phyloP scores from a whole-genome alignment of 2,329 filamentous ascomycete genomes.

The Botryotinia convoluta region DNA sequence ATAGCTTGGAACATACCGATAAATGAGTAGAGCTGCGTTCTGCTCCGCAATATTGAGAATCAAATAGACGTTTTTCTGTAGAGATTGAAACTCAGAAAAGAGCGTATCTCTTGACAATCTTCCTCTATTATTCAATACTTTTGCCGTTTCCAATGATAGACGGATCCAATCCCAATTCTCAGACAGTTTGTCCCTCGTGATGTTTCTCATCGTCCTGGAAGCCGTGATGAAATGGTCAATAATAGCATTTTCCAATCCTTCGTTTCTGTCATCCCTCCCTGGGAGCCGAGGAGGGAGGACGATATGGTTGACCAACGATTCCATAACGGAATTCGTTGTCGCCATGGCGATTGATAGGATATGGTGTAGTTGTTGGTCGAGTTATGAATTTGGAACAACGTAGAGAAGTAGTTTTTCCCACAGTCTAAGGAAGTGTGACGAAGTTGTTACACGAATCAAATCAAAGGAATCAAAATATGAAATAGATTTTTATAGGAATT shows the following conservation, averaged over 20 bases:
- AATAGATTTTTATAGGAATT: neutral
- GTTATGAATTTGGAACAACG: neutral
- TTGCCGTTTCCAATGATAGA: conserved; percentile 21
- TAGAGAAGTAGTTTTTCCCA: neutral
- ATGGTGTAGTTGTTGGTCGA: neutral
- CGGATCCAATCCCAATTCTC: conserved; percentile 19
- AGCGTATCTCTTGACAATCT: conserved; percentile 32
- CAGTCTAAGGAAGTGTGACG: neutral
- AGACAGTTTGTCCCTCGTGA: neutral
- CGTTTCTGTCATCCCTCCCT: conserved; percentile 24
- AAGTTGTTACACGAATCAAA: neutral
- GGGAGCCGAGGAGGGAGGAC: conserved; percentile 28
- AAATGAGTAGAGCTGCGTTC: conserved; percentile 48
- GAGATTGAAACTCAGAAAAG: conserved; percentile 32
- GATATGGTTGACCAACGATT: conserved; percentile 29
- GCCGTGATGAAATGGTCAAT: conserved; percentile 22
- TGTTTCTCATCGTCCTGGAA: neutral
- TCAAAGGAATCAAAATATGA: neutral
- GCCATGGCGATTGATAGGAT: conserved; percentile 1
- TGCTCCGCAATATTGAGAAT: conserved; percentile 48
- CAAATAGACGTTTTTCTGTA: conserved; percentile 39
- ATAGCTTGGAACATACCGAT: conserved; percentile 37
- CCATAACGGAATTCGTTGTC: conserved; percentile 13
- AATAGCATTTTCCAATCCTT: conserved; percentile 18
- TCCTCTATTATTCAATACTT: conserved; percentile 21